Percentiles rank a stretch among this genome's conserved stretches.
Evolutionary conservation across 1,284 basidiomycete species (phyloP).

Genomic region (Tilletia setariae): DNA sequence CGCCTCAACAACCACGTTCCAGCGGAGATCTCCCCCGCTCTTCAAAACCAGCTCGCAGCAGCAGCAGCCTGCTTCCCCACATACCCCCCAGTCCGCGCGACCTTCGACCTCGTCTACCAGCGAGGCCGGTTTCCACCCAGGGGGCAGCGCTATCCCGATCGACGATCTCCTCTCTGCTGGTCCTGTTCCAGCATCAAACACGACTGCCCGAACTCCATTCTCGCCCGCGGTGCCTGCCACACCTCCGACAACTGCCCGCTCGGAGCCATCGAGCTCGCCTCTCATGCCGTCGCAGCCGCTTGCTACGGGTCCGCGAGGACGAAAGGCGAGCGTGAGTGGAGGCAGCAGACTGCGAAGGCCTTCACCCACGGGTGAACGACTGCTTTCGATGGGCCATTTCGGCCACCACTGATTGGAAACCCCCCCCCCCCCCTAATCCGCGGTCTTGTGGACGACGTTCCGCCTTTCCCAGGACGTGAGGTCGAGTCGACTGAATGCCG

Average conservation of each 20-base stretch:
- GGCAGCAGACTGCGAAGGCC: not conserved
- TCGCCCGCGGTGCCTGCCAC: not conserved
- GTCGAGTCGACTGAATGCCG: too few relatives aligned
- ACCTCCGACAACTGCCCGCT: not conserved
- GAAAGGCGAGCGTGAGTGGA: slow-evolving; percentile 1
- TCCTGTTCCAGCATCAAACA: not conserved
- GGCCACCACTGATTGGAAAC: not conserved
- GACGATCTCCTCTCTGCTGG: slow-evolving; percentile 1
- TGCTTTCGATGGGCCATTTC: slow-evolving; percentile 3
- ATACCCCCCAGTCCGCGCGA: not conserved
- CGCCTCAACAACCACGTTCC: not conserved
- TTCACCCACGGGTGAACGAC: not conserved
- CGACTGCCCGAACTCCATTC: not conserved
- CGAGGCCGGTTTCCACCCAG: not conserved
- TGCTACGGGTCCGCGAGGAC: not conserved
- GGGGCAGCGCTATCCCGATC: not conserved
- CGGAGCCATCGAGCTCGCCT: not conserved
- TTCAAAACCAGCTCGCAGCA: too few relatives aligned
- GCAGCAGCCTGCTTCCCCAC: not conserved
- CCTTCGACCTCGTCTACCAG: not conserved
- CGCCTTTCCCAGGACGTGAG: too few relatives aligned
- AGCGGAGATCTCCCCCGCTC: not conserved
- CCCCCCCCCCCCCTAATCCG: not conserved
- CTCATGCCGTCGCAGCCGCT: not conserved
- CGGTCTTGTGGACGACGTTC: too few relatives aligned